These are phyloP conservation scores for Tetrahymena thermophila DNA, from an alignment of 73 alveolate species.

Conservation along the genomic window DNA sequence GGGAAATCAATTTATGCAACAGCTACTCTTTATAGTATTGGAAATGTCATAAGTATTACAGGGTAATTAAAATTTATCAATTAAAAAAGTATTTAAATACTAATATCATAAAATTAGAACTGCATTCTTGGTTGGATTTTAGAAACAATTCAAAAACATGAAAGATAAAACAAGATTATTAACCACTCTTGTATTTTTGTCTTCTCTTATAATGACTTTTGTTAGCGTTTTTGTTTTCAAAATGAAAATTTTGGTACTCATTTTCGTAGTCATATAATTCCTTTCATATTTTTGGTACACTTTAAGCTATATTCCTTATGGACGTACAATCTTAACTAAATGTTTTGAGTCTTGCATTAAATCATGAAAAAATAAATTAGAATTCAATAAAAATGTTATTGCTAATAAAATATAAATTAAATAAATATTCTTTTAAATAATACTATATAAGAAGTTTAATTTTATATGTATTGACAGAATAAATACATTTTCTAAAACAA, in stretches of 20 bases:
- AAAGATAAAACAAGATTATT: background rate
- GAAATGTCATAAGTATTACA: background rate
- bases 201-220: background rate
- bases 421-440: no score
- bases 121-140: background rate
- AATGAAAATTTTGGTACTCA: background rate
- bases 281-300: background rate
- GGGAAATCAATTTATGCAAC: background rate
- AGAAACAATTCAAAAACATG: background rate
- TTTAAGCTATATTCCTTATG: background rate
- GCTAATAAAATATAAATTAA: no score
- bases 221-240: background rate
- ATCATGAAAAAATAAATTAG: background rate
- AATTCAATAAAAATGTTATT: no score
- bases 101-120: background rate
- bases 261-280: background rate
- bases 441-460: no score
- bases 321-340: background rate
- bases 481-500: no score
- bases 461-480: no score
- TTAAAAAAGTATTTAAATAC: background rate
- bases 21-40: background rate
- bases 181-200: background rate
- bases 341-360: background rate
- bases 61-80: background rate